Evolutionary conservation across 2,329 filamentous ascomycete genomes (phyloP).

Genomic region (Microascus cirrosus): DNA sequence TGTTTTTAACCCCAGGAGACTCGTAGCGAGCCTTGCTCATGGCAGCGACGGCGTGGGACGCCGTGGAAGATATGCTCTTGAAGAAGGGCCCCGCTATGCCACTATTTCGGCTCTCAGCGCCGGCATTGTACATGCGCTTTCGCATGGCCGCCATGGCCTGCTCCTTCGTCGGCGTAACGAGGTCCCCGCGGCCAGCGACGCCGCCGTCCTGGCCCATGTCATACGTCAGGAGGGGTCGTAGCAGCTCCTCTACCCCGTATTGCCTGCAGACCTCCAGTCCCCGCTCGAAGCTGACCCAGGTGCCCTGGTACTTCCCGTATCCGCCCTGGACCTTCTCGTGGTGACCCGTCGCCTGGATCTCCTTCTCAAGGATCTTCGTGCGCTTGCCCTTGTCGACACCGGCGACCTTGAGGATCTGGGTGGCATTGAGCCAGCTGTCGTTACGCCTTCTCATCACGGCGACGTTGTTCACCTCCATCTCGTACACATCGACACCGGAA

Average conservation of each 20-base stretch:
- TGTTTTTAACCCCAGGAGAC: conserved; percentile 61
- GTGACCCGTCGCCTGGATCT: conserved; percentile 87
- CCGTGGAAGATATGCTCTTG: conserved; percentile 89
- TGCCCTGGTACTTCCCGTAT: conserved; percentile 98
- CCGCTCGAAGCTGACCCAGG: conserved; percentile 91
- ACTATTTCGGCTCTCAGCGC: conserved; percentile 54
- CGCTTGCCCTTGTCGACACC: conserved; percentile 96
- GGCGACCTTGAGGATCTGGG: conserved; percentile 94
- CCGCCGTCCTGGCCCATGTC: conserved; percentile 70
- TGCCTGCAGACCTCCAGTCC: conserved; percentile 84
- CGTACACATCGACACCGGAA: conserved; percentile 91
- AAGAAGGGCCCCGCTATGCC: conserved; percentile 81
- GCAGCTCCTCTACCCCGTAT: conserved; percentile 64
- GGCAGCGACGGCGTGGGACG: conserved; percentile 85
- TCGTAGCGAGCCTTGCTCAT: conserved; percentile 95
- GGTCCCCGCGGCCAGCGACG: conserved; percentile 57
- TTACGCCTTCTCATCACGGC: conserved; percentile 92
- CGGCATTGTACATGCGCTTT: conserved; percentile 75
- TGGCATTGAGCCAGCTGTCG: conserved; percentile 96
- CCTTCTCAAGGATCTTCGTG: conserved; percentile 95
- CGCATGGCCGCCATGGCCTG: conserved; percentile 94
- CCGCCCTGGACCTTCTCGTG: conserved; percentile 98
- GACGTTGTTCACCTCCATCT: conserved; percentile 91
- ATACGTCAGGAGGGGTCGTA: conserved; percentile 66
- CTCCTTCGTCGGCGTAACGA: conserved; percentile 96